These are phyloP conservation scores for Pestalotiopsis sp. DNA, from an alignment of 2,329 filamentous ascomycete genomes.

Conservation along the genomic window DNA sequence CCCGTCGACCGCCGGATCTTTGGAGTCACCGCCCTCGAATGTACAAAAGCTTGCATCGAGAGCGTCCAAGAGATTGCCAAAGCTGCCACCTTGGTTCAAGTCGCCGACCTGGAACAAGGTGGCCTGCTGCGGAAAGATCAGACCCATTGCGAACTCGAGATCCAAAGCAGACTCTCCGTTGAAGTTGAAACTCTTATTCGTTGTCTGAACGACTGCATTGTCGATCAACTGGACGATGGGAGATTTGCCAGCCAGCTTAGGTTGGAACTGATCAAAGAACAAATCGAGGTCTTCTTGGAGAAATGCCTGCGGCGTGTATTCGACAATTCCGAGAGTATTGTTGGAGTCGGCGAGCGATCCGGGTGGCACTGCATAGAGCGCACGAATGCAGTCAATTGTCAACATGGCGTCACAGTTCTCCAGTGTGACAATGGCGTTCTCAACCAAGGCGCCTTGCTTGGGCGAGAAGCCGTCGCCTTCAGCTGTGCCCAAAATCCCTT, in stretches of 20 bases:
- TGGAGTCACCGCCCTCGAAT: slow-evolving; percentile 43
- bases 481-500: slow-evolving; percentile 30
- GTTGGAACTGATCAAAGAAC: slow-evolving; percentile 49
- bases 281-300: slow-evolving; percentile 51
- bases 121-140: slow-evolving; percentile 55
- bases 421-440: slow-evolving; percentile 33
- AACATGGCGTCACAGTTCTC: slow-evolving; percentile 55
- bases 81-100: slow-evolving; percentile 39
- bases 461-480: slow-evolving; percentile 26
- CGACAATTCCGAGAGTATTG: slow-evolving; percentile 58
- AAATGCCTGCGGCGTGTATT: slow-evolving; percentile 58
- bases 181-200: slow-evolving; percentile 40
- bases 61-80: slow-evolving; percentile 45
- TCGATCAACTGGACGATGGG: slow-evolving; percentile 39
- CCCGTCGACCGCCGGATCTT: slow-evolving; percentile 38
- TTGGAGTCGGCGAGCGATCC: slow-evolving; percentile 31
- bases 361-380: slow-evolving; percentile 48
- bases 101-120: slow-evolving; percentile 49
- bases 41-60: slow-evolving; percentile 49
- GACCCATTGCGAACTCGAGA: slow-evolving; percentile 55
- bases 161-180: slow-evolving; percentile 58
- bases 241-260: slow-evolving; percentile 39
- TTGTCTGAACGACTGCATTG: slow-evolving; percentile 36
- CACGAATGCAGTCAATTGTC: slow-evolving; percentile 58
- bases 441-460: slow-evolving; percentile 33